A percentile compares a stretch with the other conserved stretches of the same genome.
Evolutionary conservation across 176 grass and related monocot genomes (phyloP).

Genomic region (Juncus inflexus): DNA sequence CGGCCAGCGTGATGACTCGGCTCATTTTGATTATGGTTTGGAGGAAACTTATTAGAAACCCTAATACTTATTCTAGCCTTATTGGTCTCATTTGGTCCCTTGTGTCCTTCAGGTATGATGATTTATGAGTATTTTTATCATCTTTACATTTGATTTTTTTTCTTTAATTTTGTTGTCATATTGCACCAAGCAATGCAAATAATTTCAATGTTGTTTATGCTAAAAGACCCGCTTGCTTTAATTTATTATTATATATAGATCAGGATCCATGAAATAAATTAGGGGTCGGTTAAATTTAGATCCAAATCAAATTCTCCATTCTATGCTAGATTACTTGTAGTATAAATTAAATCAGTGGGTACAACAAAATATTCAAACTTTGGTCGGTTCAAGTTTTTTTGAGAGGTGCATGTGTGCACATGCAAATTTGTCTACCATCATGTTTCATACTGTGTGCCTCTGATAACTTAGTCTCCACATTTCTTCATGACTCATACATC

Average conservation of each 20-base stretch:
- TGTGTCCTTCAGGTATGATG: slow-evolving; percentile 67
- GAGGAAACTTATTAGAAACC: slow-evolving; percentile 98
- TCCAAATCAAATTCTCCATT: slow-evolving; percentile 32
- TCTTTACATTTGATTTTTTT: not conserved
- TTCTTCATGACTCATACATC: slow-evolving; percentile 10
- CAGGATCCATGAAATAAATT: not conserved
- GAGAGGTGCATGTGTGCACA: slow-evolving; percentile 63
- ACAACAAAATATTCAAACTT: not conserved
- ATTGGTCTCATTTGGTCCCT: slow-evolving; percentile 88
- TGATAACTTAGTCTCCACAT: slow-evolving; percentile 14
- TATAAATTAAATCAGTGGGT: slow-evolving; percentile 7
- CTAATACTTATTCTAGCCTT: slow-evolving; percentile 99
- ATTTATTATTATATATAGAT: no score
- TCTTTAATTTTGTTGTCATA: no score
- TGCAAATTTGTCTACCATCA: slow-evolving; percentile 39
- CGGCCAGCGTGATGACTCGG: slow-evolving; percentile 91
- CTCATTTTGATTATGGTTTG: slow-evolving; percentile 99
- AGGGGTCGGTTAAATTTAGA: slow-evolving; percentile 11
- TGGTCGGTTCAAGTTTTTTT: not conserved
- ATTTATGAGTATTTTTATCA: not conserved
- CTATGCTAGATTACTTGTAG: slow-evolving; percentile 39
- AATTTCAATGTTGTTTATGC: no score
- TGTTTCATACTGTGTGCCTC: slow-evolving; percentile 32
- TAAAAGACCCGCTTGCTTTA: no score
- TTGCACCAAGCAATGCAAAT: no score